These are phyloP conservation scores for Skeletonema marinoi DNA, from an alignment of 108 stramenopile genomes.

Conservation along the genomic window DNA sequence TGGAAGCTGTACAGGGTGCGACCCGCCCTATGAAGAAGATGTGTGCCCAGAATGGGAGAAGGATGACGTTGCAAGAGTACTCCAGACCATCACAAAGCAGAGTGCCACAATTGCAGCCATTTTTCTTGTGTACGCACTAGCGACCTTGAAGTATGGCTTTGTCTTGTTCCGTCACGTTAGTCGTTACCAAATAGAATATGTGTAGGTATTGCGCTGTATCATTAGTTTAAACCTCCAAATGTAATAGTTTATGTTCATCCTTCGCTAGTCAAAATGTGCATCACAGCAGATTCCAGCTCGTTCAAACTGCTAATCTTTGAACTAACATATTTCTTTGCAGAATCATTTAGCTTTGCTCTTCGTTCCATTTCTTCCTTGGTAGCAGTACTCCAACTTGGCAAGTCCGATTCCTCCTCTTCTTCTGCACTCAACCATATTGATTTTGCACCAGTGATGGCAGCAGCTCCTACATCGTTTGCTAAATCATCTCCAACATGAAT, in stretches of 20 bases:
- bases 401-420: neutral
- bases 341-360: conserved; percentile 23
- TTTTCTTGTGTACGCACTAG: conserved; percentile 73
- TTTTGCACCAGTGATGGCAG: conserved; percentile 19
- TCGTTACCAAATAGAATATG: conserved; percentile 84
- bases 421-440: conserved; percentile 2
- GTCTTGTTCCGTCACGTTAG: conserved; percentile 59
- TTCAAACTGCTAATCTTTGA: conserved; percentile 14
- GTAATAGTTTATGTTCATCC: neutral
- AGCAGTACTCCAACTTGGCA: conserved; percentile 59
- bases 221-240: neutral
- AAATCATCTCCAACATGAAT: conserved; percentile 80
- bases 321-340: conserved; percentile 10
- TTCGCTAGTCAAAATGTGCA: neutral
- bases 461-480: conserved; percentile 78
- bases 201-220: conserved; percentile 28
- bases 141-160: conserved; percentile 71
- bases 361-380: conserved; percentile 40
- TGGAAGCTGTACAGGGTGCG: conserved; percentile 64
- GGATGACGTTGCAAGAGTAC: conserved; percentile 62
- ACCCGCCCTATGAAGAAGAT: conserved; percentile 11
- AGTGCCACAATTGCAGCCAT: conserved; percentile 76
- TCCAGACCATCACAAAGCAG: conserved; percentile 75
- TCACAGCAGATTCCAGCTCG: conserved; percentile 20
- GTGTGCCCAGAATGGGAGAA: conserved; percentile 81